A percentile compares a stretch with the other conserved stretches of the same genome.
Evolutionary conservation across 768 basidiomycete species (phyloP).

Genomic region (Rhodotorula babjevae): DNA sequence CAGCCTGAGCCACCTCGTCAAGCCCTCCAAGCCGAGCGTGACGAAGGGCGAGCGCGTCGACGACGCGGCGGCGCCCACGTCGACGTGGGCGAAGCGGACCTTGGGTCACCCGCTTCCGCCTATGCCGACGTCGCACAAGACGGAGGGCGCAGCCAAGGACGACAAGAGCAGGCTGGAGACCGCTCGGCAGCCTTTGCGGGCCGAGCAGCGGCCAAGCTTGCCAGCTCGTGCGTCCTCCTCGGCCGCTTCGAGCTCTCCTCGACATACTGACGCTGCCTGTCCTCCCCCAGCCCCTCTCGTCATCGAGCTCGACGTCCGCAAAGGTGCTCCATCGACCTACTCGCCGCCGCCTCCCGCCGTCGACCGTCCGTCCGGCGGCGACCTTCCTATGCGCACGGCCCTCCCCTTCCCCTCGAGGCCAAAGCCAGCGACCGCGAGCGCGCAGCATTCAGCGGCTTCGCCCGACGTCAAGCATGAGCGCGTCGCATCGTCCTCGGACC

Average conservation of each 20-base stretch:
- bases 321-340: background rate
- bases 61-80: background rate
- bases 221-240: too few relatives aligned
- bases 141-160: too few relatives aligned
- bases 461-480: too few relatives aligned
- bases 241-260: too few relatives aligned
- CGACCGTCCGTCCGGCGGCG: background rate
- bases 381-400: background rate
- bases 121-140: background rate
- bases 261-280: too few relatives aligned
- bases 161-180: too few relatives aligned
- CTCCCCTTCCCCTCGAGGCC: background rate
- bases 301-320: background rate
- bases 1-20: background rate
- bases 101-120: background rate
- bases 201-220: too few relatives aligned
- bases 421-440: too few relatives aligned
- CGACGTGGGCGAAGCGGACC: slow-evolving; percentile 3
- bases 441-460: too few relatives aligned
- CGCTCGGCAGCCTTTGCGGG: too few relatives aligned
- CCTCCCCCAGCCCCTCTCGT: background rate
- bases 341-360: background rate
- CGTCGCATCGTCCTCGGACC: background rate
- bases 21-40: background rate
- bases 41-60: background rate